phyloP scores from a whole-genome alignment of 805 yeast genomes.

The Teunomyces aglyptinius region DNA sequence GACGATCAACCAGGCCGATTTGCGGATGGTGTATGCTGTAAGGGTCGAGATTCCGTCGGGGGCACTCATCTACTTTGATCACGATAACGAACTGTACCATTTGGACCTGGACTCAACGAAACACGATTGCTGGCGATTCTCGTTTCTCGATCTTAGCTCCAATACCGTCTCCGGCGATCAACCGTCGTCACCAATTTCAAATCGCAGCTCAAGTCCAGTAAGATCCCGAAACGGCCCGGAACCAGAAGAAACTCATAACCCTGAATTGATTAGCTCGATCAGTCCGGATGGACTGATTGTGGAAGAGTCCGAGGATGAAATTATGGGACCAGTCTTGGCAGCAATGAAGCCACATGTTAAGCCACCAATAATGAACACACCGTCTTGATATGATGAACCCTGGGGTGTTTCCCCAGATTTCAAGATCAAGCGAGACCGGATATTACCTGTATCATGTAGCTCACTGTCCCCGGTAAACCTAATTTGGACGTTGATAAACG shows the following conservation, averaged over 20 bases:
- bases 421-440: too few relatives aligned
- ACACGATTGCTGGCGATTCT: background rate
- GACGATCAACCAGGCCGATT: slow-evolving; percentile 7
- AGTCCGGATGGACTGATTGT: slow-evolving; percentile 19
- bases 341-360: background rate
- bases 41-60: slow-evolving; percentile 10
- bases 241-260: background rate
- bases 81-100: slow-evolving; percentile 13
- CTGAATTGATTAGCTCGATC: background rate
- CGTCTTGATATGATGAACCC: too few relatives aligned
- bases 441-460: too few relatives aligned
- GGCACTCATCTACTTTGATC: slow-evolving; percentile 26
- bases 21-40: slow-evolving; percentile 16
- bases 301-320: slow-evolving; percentile 35
- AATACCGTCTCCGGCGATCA: background rate
- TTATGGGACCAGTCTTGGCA: slow-evolving; percentile 17
- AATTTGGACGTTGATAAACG: too few relatives aligned
- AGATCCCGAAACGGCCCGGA: background rate
- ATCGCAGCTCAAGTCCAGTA: too few relatives aligned
- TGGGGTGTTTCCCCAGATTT: too few relatives aligned
- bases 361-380: too few relatives aligned
- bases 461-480: too few relatives aligned
- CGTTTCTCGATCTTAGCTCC: slow-evolving; percentile 12
- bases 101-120: background rate
- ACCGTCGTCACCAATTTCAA: background rate